Base-by-base conservation (phyloP, 192 early-diverging fungal genomes). In the Backusella psychrophila region DNA sequence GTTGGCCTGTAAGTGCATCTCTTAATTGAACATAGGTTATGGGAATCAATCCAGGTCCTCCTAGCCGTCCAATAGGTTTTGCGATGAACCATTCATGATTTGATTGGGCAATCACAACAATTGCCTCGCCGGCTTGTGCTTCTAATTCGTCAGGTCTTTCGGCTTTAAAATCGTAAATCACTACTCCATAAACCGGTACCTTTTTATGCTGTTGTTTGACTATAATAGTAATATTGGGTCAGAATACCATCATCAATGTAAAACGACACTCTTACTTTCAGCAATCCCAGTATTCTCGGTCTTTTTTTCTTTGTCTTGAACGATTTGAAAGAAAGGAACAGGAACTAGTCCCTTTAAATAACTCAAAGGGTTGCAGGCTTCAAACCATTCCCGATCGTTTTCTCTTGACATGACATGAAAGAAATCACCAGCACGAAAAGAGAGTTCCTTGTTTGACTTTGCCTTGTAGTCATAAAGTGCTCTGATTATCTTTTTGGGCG, bases 11-110 rank as follows among this genome's bases (percentile, higher is more conserved):
- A 11, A 79, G 46, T 73, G 86, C 83, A 82, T 93, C 91, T 56
- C 84, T 84, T 77, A 92, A 82, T 78, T 92, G 85, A n/a, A 93
- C 81, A 86, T 88, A 93, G 33, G 87, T 84, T 17, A 91, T 85
- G 3, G 92, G 92, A 73, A 93, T 90, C 41, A 93, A 80, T 7
- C 91, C 92, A 42, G 92, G 88, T 8, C 85, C 86, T 17, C 86
- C 86, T 26, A 87, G 80, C 21, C 88, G 80, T 39, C 79, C 81
- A 56, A 88, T 86, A 34, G 88, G 89, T 82, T 89, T 91, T 41
- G 88, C 92, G 53, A 93, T 89, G 73, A 89, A 86, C 92, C 92
- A 93, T 80, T 93, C 92, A 23, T 86, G 85, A 69, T 90, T 92
- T 74, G 89, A 91, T 66, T 92, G 90, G 23, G 92, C 92, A 75